Evolutionary conservation across 306 rosid genomes (phyloP), one percentile per base, ranked within the genome.

Genomic region (Dryas octopetala): DNA sequence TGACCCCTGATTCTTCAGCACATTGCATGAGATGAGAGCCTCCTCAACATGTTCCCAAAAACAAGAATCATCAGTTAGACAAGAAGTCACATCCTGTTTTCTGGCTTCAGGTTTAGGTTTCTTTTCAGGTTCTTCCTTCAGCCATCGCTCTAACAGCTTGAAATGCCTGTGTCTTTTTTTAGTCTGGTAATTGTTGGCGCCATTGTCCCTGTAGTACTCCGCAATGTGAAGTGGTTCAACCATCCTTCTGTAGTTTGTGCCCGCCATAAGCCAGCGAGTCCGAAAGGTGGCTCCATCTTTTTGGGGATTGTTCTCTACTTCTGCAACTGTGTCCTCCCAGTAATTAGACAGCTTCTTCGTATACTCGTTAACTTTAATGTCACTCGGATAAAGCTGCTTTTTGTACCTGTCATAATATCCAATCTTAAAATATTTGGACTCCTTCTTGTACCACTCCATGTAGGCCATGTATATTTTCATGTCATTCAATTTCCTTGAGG

Each of bases 41-140:
- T 89, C 92, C 80, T 93, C 98, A 44, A 91, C 96, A 9, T 62
- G 62, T 41, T 86, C 91, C 96, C 96, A 89, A 65, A 93, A 93
- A 79, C 93, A 88, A n/a, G 97, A 89, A 83, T 89, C 97, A 41
- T 82, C 45, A 2, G 88, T 93, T 54, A 89, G 80, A 75, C 70
- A 74, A 19, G 71, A 45, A 11, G 70, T 66, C 65, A 89, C 87
- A 5, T 59, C 68, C 49, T 69, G 58, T 40, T 10, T 81, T 9
- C 0, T 10, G 6, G 0, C 49, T 40, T 40, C 2, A 28, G 65
- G 58, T 55, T 32, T 32, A 32, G 38, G 38, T 32, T 47, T 13
- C 13, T 53, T 16, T 17, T 49, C 2, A 32, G 38, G 38, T 32
- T 26, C 76, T 17, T 78, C 78, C 0, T 32, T 7, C 46, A 66